phyloP scores from a whole-genome alignment of 352 stramenopile genomes.

The Phytophthora meadii region DNA sequence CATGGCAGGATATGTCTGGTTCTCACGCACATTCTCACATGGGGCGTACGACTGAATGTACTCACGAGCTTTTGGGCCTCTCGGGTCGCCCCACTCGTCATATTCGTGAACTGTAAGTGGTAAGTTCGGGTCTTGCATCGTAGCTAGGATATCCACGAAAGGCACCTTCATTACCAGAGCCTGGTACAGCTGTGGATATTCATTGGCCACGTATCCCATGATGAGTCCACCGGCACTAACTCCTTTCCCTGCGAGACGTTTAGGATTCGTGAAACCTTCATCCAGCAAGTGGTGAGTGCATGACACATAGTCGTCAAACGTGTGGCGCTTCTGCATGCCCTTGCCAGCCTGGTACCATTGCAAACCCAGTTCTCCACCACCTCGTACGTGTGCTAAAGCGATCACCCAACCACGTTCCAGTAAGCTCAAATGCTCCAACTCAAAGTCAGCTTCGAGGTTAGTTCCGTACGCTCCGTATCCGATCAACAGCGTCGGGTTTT shows the following conservation, averaged over 20 bases:
- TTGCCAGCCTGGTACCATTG: conserved; percentile 89
- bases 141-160: conserved; percentile 89
- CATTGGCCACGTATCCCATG: conserved; percentile 89
- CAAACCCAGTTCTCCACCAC: conserved; percentile 89
- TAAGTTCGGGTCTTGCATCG: conserved; percentile 87
- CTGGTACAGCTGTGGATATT: conserved; percentile 72
- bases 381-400: conserved; percentile 89
- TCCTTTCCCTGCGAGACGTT: conserved; percentile 74
- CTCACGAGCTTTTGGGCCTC: conserved; percentile 36
- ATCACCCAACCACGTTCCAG: conserved; percentile 90
- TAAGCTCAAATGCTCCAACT: conserved; percentile 84
- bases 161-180: conserved; percentile 89
- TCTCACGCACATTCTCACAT: conserved; percentile 67
- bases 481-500: conserved; percentile 86
- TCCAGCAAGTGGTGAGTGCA: conserved; percentile 75
- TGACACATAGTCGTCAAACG: conserved; percentile 86
- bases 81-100: conserved; percentile 91
- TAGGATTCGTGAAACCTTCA: conserved; percentile 65
- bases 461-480: conserved; percentile 92
- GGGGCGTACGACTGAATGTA: conserved; percentile 89
- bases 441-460: conserved; percentile 88
- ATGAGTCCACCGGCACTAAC: conserved; percentile 89
- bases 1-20: conserved; percentile 75
- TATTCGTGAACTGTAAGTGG: conserved; percentile 93
- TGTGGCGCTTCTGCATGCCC: conserved; percentile 81